Percentiles rank a stretch among this genome's conserved stretches.
phyloP scores from a whole-genome alignment of 208 protist genomes.

The Blastocrithidia nonstop region DNA sequence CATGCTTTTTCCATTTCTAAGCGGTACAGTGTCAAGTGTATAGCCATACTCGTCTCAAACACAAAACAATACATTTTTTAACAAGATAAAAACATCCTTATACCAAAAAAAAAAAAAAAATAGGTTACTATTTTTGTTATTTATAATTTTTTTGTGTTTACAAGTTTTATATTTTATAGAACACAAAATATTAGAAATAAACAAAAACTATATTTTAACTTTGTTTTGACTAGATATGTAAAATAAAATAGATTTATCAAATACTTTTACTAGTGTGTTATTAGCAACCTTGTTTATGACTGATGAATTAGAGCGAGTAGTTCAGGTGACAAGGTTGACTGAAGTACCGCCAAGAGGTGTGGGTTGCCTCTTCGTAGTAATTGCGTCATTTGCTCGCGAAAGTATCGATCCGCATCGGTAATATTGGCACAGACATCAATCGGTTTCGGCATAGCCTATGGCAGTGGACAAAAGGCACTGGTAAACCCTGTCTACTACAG shows the following conservation, averaged over 20 bases:
- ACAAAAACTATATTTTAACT: too few relatives aligned
- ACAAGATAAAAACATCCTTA: background rate
- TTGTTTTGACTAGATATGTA: too few relatives aligned
- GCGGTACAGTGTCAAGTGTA: background rate
- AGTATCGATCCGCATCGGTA: conserved; percentile 43
- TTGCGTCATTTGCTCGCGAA: conserved; percentile 30
- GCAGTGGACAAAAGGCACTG: conserved; percentile 65
- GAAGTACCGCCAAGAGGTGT: conserved; percentile 18
- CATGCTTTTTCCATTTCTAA: background rate
- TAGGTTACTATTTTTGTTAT: conserved; percentile 1
- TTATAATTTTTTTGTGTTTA: conserved; percentile 3
- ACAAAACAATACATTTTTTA: conserved; percentile 5
- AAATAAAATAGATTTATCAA: too few relatives aligned
- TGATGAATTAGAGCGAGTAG: conserved; percentile 37
- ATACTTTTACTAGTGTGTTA: too few relatives aligned
- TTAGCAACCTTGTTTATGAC: conserved; percentile 4
- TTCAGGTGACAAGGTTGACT: conserved; percentile 17
- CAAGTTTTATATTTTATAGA: background rate
- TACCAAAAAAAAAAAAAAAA: background rate
- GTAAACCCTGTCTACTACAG: conserved; percentile 13
- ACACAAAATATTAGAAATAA: conserved; percentile 3
- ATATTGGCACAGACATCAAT: conserved; percentile 55
- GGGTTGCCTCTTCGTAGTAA: conserved; percentile 26
- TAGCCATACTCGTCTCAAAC: conserved; percentile 2
- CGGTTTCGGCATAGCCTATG: conserved; percentile 36